phyloP scores from a whole-genome alignment of 164 flowering plant species.

The Aristolochia fimbriata region DNA sequence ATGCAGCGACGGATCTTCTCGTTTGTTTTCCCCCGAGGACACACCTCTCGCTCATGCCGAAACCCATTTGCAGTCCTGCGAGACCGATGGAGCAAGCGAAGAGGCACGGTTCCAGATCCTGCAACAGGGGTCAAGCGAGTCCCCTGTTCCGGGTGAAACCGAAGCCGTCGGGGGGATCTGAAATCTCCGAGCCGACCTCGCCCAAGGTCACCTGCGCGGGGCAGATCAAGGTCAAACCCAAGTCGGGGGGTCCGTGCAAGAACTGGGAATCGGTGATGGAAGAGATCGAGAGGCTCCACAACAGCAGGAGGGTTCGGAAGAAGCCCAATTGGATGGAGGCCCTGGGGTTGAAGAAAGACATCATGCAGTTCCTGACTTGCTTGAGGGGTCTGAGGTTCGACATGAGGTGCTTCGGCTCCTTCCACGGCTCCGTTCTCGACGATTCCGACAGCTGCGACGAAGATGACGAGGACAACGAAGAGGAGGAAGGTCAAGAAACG shows the following conservation, averaged over 20 bases:
- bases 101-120: constrained; percentile 27
- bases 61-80: constrained; percentile 75
- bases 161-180: constrained; percentile 30
- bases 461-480: constrained; percentile 43
- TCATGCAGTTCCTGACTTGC: constrained; percentile 66
- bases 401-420: constrained; percentile 66
- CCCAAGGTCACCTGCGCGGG: constrained; percentile 97
- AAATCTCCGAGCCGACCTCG: constrained; percentile 63
- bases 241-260: constrained; percentile 39
- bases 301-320: constrained; percentile 25
- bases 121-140: constrained; percentile 29
- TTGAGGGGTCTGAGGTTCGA: constrained; percentile 49
- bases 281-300: constrained; percentile 79
- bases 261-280: constrained; percentile 95
- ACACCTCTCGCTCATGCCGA: constrained; percentile 64
- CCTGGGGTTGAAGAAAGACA: constrained; percentile 71
- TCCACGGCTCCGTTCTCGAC: constrained; percentile 25
- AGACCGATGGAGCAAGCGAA: constrained; percentile 33
- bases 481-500: constrained; percentile 22
- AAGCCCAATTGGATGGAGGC: constrained; percentile 46
- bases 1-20: constrained; percentile 15
- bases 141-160: constrained; percentile 52
- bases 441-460: constrained; percentile 21
- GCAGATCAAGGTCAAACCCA: constrained; percentile 67
- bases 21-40: constrained; percentile 82